Evolutionary conservation across 352 stramenopile genomes (phyloP).

Genomic region (Phytophthora agathidicida): DNA sequence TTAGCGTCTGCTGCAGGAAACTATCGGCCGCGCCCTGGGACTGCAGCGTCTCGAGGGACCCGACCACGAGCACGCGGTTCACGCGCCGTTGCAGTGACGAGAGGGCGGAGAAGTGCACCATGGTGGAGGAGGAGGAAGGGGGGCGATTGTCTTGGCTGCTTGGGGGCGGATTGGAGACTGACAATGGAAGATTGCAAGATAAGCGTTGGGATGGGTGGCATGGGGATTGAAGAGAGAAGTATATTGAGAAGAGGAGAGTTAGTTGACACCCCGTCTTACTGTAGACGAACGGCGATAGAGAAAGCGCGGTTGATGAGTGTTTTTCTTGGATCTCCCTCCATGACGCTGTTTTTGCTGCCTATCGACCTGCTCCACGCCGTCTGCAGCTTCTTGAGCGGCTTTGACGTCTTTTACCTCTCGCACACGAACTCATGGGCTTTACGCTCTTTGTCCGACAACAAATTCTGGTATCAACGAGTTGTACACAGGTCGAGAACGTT

Average conservation of each 20-base stretch:
- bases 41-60: slow-evolving; percentile 50
- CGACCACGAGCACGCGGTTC: slow-evolving; percentile 63
- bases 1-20: slow-evolving; percentile 52
- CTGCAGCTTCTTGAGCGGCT: slow-evolving; percentile 8
- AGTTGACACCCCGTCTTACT: background rate
- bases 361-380: background rate
- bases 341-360: slow-evolving; percentile 12
- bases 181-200: slow-evolving; percentile 4
- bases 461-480: slow-evolving; percentile 7
- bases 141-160: background rate
- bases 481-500: background rate
- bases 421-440: slow-evolving; percentile 11
- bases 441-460: slow-evolving; percentile 8
- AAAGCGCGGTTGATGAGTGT: background rate
- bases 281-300: slow-evolving; percentile 9
- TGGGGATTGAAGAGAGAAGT: background rate
- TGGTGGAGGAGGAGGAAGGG: background rate
- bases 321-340: background rate
- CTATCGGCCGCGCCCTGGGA: slow-evolving; percentile 29
- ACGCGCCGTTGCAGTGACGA: slow-evolving; percentile 34
- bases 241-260: background rate
- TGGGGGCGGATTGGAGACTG: background rate
- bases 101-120: slow-evolving; percentile 46
- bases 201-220: background rate
- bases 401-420: slow-evolving; percentile 17